A percentile compares a stretch with the other conserved stretches of the same genome.
Evolutionary conservation across 306 rosid genomes (phyloP).

Genomic region (Cicer pinnatifidum): DNA sequence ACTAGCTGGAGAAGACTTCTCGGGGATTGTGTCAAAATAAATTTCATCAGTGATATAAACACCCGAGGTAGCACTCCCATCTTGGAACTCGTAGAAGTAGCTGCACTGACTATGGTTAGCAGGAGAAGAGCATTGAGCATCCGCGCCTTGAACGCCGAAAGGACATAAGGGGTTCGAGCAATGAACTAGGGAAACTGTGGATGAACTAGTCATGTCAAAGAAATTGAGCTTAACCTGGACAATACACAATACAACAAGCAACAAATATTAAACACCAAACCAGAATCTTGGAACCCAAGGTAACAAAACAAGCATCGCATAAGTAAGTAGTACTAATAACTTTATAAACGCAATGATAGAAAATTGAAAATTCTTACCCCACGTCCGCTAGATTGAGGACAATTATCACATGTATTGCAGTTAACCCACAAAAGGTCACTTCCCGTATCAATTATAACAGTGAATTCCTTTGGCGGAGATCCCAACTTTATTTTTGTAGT

Average conservation of each 20-base stretch:
- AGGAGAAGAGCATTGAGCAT: conserved; percentile 69
- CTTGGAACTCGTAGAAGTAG: conserved; percentile 82
- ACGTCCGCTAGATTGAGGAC: conserved; percentile 83
- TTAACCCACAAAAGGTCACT: conserved; percentile 94
- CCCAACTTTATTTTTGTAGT: too few species aligned
- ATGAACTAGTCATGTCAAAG: conserved; percentile 73
- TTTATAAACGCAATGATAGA: neutral
- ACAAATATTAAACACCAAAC: neutral
- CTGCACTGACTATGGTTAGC: conserved; percentile 57
- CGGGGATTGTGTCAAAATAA: conserved; percentile 71
- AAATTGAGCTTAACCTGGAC: conserved; percentile 80
- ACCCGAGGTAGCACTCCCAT: conserved; percentile 89
- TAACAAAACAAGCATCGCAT: neutral
- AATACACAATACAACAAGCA: conserved; percentile 45
- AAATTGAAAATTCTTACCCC: conserved; percentile 61
- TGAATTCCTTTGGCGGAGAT: too few species aligned
- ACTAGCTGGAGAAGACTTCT: conserved; percentile 60
- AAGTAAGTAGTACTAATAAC: neutral
- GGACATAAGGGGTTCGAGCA: conserved; percentile 80
- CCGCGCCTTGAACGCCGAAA: conserved; percentile 60
- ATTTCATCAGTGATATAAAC: conserved; percentile 71
- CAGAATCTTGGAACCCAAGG: neutral
- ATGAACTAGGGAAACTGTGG: conserved; percentile 63
- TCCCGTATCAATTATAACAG: conserved; percentile 92
- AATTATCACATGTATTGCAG: conserved; percentile 83